A percentile compares a stretch with the other conserved stretches of the same genome.
phyloP scores from a whole-genome alignment of 2,329 filamentous ascomycete genomes.

The Penicillium sp. region DNA sequence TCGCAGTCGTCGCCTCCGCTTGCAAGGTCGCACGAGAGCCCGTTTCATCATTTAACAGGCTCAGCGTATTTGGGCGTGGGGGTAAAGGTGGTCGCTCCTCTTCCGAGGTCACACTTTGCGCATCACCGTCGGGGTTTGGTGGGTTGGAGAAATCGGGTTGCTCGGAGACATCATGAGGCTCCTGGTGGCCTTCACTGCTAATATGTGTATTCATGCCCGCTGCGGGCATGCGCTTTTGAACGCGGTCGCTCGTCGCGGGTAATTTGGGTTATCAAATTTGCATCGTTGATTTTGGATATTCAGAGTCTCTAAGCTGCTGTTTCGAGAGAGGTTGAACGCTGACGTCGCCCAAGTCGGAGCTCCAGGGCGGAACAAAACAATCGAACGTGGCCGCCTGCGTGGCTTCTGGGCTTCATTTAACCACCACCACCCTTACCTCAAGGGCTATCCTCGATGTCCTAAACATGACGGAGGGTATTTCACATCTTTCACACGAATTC shows the following conservation, averaged over 20 bases:
- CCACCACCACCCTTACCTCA: slow-evolving; percentile 11
- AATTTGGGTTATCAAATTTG: slow-evolving; percentile 9
- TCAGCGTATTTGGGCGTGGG: slow-evolving; percentile 45
- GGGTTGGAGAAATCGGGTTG: slow-evolving; percentile 14
- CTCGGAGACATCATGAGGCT: slow-evolving; percentile 9
- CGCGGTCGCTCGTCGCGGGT: slow-evolving; percentile 20
- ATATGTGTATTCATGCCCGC: slow-evolving; percentile 24
- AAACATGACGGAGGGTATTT: slow-evolving; percentile 38
- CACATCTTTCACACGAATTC: slow-evolving; percentile 21
- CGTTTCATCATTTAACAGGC: slow-evolving; percentile 36
- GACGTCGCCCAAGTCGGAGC: slow-evolving; percentile 22
- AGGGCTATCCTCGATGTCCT: slow-evolving; percentile 26
- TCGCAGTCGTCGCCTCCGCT: slow-evolving; percentile 77
- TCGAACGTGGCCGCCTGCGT: slow-evolving; percentile 25
- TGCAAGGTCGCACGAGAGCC: slow-evolving; percentile 40
- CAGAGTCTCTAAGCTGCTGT: background rate
- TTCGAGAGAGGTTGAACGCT: slow-evolving; percentile 8
- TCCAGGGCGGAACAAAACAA: slow-evolving; percentile 29
- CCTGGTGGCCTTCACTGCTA: slow-evolving; percentile 15
- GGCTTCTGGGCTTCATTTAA: slow-evolving; percentile 21
- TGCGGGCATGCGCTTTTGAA: slow-evolving; percentile 25
- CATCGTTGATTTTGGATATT: slow-evolving; percentile 11
- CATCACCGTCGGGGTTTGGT: slow-evolving; percentile 17
- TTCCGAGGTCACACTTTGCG: slow-evolving; percentile 31
- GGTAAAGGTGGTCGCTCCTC: slow-evolving; percentile 48